Evolutionary conservation across 2,329 filamentous ascomycete species (phyloP).

Genomic region (Amesomyces nigricolor): DNA sequence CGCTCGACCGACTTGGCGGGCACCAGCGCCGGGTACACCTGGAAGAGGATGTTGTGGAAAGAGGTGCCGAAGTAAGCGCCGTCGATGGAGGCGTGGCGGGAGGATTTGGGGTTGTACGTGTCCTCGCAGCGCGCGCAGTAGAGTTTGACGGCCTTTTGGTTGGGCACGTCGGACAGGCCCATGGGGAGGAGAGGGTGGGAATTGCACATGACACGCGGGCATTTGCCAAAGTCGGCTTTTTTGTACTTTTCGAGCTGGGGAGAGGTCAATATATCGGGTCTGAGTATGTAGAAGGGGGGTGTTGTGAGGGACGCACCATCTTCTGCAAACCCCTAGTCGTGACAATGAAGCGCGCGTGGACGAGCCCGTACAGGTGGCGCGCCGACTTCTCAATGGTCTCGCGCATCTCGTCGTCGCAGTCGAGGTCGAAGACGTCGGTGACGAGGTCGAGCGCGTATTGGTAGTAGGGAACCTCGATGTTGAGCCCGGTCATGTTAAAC

Average conservation of each 20-base stretch:
- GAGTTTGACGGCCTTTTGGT: slow-evolving; percentile 86
- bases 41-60: slow-evolving; percentile 98
- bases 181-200: slow-evolving; percentile 90
- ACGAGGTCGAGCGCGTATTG: slow-evolving; percentile 97
- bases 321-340: slow-evolving; percentile 90
- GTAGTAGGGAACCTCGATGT: slow-evolving; percentile 97
- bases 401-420: slow-evolving; percentile 97
- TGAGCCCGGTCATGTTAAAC: slow-evolving; percentile 95
- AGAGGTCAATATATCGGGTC: neutral
- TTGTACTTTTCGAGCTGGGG: slow-evolving; percentile 97
- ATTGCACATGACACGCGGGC: slow-evolving; percentile 91
- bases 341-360: slow-evolving; percentile 94
- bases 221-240: slow-evolving; percentile 96
- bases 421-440: slow-evolving; percentile 96
- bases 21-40: slow-evolving; percentile 88
- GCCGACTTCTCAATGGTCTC: slow-evolving; percentile 98
- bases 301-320: slow-evolving; percentile 66
- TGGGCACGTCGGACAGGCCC: slow-evolving; percentile 85
- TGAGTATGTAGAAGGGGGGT: too few relatives aligned
- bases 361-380: slow-evolving; percentile 88
- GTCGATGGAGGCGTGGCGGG: slow-evolving; percentile 89
- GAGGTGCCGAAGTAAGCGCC: slow-evolving; percentile 97
- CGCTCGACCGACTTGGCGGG: slow-evolving; percentile 79
- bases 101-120: slow-evolving; percentile 97
- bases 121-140: slow-evolving; percentile 98